A percentile compares a stretch with the other conserved stretches of the same genome.
These are phyloP conservation scores for Nothopassalora personata DNA, from an alignment of 2,329 filamentous ascomycete genomes.

Conservation along the genomic window DNA sequence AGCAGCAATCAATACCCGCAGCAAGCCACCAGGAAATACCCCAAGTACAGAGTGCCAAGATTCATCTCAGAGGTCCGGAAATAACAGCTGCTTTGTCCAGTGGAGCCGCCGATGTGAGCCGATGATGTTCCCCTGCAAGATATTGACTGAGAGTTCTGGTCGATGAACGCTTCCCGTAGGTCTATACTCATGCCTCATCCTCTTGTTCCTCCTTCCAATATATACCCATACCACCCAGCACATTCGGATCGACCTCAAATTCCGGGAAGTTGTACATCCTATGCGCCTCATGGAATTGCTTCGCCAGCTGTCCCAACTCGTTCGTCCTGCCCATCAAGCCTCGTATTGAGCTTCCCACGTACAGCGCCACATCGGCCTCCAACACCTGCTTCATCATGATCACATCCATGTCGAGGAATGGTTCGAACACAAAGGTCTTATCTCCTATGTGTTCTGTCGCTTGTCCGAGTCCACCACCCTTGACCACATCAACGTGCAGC, in stretches of 20 bases:
- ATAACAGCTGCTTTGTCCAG: neutral
- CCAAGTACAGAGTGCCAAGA: too few species aligned
- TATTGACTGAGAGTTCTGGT: neutral
- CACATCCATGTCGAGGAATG: conserved; percentile 24
- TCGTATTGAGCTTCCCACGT: conserved; percentile 23
- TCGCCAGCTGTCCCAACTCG: conserved; percentile 11
- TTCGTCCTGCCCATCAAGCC: conserved; percentile 7
- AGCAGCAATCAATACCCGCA: too few species aligned
- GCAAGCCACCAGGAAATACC: too few species aligned
- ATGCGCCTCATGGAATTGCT: conserved; percentile 10
- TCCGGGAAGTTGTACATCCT: conserved; percentile 19
- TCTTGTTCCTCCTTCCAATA: conserved; percentile 24
- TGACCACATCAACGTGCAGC: conserved; percentile 6
- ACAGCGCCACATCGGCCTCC: conserved; percentile 13
- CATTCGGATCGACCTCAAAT: conserved; percentile 28
- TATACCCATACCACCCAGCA: conserved; percentile 25
- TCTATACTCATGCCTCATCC: conserved; percentile 9
- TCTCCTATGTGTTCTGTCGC: conserved; percentile 10
- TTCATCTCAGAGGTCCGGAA: too few species aligned
- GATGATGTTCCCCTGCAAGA: neutral
- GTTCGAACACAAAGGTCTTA: conserved; percentile 23
- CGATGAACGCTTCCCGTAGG: neutral
- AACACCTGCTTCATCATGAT: conserved; percentile 15
- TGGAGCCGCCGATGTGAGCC: neutral
- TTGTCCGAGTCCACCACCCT: conserved; percentile 14